Base-by-base conservation (phyloP, 352 stramenopile species). In the Phytophthora idaei region DNA sequence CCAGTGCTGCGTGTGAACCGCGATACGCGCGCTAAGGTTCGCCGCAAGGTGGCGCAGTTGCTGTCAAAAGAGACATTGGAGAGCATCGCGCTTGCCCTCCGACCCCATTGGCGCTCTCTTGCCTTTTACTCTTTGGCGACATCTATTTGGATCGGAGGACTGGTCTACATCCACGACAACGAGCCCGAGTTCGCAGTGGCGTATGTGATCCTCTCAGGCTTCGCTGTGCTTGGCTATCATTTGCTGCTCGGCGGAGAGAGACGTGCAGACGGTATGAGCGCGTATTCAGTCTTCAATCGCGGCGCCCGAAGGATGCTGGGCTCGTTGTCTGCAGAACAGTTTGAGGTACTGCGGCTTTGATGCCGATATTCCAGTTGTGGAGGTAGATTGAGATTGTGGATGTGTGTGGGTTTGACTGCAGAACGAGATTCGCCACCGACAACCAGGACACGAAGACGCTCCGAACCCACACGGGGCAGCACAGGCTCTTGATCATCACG, bases 201-300 rank as follows among this genome's bases (percentile, higher is more conserved):
- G 10, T 94, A 90, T 65, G 76, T 90, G 48, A 83, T 90, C 48
- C 31, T 90, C 2, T 85, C 77, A 10, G 82, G 76, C 3, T 87
- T 90, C 52, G 42, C 56, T 11, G 68, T 52, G 11, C 52, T 93
- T 8, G 57, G 63, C 4, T 59, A 74, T 39, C 77, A 90, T 48
- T 39, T 90, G 21, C 60, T 87, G 28, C 28, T 64, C 14, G 71
- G 61, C 42, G 62, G 56, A 3, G 60, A 72, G 9, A 34, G 47
- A 17, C 67, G 56, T 5, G 32, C 31, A 0, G 65, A 70, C 31
- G 72, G 69, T 4, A 67, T 93, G 14, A 95, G 87, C 56, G 85
- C 87, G 3, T 95, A 95, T 64, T 95, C 87, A 27, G 80, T 95
- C 17, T 95, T 95, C 57, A 95, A 95, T 63, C 76, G 72, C 25